These are phyloP conservation scores for Ceratobasidium sp. DNA, from an alignment of 1,284 basidiomycete genomes.

Conservation along the genomic window DNA sequence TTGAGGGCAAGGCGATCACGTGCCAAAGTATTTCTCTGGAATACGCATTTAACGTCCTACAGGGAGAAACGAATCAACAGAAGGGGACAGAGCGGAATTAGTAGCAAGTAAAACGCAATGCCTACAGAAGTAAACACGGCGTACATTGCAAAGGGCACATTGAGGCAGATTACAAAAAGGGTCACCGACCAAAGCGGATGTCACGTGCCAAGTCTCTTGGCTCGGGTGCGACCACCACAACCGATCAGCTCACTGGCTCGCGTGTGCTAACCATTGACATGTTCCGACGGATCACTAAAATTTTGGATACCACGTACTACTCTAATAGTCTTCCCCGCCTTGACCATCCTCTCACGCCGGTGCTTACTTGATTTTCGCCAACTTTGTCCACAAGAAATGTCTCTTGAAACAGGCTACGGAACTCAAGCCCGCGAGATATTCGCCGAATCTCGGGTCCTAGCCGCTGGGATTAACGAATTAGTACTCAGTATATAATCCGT, in stretches of 20 bases:
- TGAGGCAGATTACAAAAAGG: too few relatives aligned
- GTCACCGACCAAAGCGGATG: too few relatives aligned
- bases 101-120: too few relatives aligned
- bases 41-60: too few relatives aligned
- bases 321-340: background rate
- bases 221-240: background rate
- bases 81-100: too few relatives aligned
- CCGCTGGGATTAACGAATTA: background rate
- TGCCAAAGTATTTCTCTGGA: background rate
- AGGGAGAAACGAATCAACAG: too few relatives aligned
- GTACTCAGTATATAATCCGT: conserved; percentile 7
- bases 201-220: conserved; percentile 1
- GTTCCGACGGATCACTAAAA: conserved; percentile 8
- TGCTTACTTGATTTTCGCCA: background rate
- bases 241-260: conserved; percentile 7
- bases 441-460: background rate
- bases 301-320: background rate
- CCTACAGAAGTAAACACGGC: too few relatives aligned
- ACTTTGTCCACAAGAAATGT: background rate
- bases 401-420: conserved; percentile 24
- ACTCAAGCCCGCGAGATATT: background rate
- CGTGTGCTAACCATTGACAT: background rate
- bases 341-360: conserved; percentile 15
- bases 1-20: background rate
- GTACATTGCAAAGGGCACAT: too few relatives aligned